Conservation (phyloP, 2,329 filamentous ascomycete species). For the Chrysoporthe deuterocubensis region DNA sequence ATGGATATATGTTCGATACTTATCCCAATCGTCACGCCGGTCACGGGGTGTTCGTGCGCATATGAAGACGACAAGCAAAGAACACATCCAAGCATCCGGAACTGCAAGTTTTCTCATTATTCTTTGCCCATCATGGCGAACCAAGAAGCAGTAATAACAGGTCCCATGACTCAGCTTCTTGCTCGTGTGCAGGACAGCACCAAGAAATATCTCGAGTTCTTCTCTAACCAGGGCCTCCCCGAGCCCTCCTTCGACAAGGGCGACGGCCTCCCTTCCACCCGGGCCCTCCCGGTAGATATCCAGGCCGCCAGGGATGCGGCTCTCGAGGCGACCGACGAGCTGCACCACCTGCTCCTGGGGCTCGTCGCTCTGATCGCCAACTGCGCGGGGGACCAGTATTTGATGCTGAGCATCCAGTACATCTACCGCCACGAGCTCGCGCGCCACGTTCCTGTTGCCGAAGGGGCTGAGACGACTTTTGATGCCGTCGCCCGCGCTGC, state of each 20-base stretch:
- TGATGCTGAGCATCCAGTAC: conserved; percentile 4
- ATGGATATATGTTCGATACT: background rate
- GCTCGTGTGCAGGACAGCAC: conserved; percentile 2
- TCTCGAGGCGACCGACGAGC: background rate
- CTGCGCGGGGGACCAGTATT: background rate
- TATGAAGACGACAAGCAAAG: background rate
- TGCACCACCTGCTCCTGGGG: background rate
- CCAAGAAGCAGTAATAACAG: background rate
- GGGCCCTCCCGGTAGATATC: background rate
- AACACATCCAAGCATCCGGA: background rate
- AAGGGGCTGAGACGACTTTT: background rate
- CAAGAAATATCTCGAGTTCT: conserved; percentile 1
- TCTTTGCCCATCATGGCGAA: background rate
- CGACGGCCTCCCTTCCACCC: background rate
- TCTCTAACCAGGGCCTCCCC: background rate
- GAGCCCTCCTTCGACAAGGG: background rate
- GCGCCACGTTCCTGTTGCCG: background rate
- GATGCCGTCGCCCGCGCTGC: background rate
- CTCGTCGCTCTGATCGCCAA: background rate
- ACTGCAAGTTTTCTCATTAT: background rate
- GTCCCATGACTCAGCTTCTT: background rate
- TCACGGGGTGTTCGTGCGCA: background rate
- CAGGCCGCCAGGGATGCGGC: background rate
- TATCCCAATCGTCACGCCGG: background rate
- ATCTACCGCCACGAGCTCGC: conserved; percentile 4